Conservation (phyloP, 192 early-diverging fungal species). For the Backusella luteola region DNA sequence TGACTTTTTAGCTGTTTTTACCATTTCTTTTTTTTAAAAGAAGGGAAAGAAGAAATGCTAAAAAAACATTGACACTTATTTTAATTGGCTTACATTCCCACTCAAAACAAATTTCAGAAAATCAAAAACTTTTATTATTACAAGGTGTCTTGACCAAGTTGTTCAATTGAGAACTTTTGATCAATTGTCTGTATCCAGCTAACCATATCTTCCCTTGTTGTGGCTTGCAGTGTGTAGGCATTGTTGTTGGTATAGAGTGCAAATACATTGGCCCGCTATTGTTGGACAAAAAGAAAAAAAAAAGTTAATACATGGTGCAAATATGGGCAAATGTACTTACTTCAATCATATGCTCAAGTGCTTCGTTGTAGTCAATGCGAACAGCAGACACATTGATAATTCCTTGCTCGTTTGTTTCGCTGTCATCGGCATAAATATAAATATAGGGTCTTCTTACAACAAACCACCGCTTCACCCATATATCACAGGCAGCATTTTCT, state of each 20-base stretch:
- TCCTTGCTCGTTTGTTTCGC: slow-evolving; percentile 61
- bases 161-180: slow-evolving; percentile 38
- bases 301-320: not conserved
- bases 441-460: slow-evolving; percentile 80
- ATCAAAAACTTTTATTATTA: not conserved
- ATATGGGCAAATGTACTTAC: slow-evolving; percentile 51
- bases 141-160: not conserved
- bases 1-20: slow-evolving; percentile 1
- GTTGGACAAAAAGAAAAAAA: not conserved
- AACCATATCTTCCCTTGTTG: slow-evolving; percentile 58
- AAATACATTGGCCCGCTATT: slow-evolving; percentile 61
- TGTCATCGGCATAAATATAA: slow-evolving; percentile 65
- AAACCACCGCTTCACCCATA: slow-evolving; percentile 79
- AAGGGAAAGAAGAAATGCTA: not conserved
- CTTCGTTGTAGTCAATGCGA: slow-evolving; percentile 56
- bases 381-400: slow-evolving; percentile 76
- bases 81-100: not conserved
- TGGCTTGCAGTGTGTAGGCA: slow-evolving; percentile 64
- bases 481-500: slow-evolving; percentile 50
- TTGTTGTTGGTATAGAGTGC: slow-evolving; percentile 66
- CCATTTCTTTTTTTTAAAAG: not conserved
- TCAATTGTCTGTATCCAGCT: slow-evolving; percentile 60
- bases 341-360: slow-evolving; percentile 60
- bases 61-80: not conserved
- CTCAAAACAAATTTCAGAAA: not conserved